Base-by-base conservation (phyloP, 768 basidiomycete species). In the Hydnomerulius pinastri region DNA sequence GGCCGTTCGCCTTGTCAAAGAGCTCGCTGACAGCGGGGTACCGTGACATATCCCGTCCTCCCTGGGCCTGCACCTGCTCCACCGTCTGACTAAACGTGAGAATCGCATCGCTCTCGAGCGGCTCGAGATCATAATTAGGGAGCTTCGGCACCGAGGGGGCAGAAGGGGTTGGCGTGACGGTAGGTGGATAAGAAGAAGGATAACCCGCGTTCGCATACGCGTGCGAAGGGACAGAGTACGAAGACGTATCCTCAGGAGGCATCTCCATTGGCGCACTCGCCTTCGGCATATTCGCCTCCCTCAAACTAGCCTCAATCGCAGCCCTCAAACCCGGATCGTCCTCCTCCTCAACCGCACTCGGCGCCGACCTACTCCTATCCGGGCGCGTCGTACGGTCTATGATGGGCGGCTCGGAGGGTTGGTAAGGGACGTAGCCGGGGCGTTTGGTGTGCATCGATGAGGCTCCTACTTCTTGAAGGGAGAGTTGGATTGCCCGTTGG, bases 281-380 rank as follows among this genome's bases (percentile, higher is more conserved):
- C 54, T 77, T 82, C 0, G 87, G 86, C 10, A 88, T 85, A 51
- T 77, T 83, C 3, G 81, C 86, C 60, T 99, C 97, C n/a, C 85
- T 78, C 54, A 99, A 68, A 64, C 90, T 92, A 0, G 97, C 97
- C 64, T 98, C 93, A 43, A 99, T 99, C 0, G 97, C 97, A 17
- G 96, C 90, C 51, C 78, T 82, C 17, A 99, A 74, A 50, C 98
- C 94, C 10, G 90, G 89, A 67, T 99, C 96, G 3, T 96, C 90
- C 27, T 96, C 95, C 10, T 92, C 88, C 10, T 76, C 82, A 3
- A 67, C 72, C 13, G 62, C 58, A 12, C 51, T 25, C 25, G 71
- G 62, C 39, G 49, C 43, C 10, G 59, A 61, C 13, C 37, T 41
- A 55, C 39, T 27, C 45, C 41, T 28, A 13, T 59, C 54, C 13